Conservation (phyloP, 2,329 filamentous ascomycete species). For the Penicillium sp. region DNA sequence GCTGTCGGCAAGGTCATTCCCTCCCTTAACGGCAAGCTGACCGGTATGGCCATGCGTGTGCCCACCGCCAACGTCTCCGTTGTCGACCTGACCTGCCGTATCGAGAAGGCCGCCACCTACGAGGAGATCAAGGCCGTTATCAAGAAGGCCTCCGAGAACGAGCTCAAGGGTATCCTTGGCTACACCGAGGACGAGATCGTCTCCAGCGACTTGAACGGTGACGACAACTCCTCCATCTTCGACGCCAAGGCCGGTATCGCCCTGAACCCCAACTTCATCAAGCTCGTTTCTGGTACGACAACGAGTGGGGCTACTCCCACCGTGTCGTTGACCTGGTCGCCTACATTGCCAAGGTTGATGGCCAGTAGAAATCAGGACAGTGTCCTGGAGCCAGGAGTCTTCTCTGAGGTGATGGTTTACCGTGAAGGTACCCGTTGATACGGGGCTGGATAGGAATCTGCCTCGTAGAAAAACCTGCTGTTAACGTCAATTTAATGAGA, state of each 20-base stretch:
- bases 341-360: conserved; percentile 74
- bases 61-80: conserved; percentile 98
- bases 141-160: conserved; percentile 78
- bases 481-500: conserved; percentile 27
- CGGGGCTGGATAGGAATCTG: background rate
- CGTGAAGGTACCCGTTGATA: conserved; percentile 4
- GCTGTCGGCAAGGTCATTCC: conserved; percentile 99
- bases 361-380: conserved; percentile 40
- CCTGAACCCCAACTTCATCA: conserved; percentile 97
- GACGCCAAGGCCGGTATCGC: conserved; percentile 99
- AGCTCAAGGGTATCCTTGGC: conserved; percentile 82
- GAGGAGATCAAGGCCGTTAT: conserved; percentile 89
- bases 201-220: conserved; percentile 88
- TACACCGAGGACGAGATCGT: conserved; percentile 98
- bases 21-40: conserved; percentile 96
- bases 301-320: conserved; percentile 99
- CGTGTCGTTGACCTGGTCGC: conserved; percentile 76
- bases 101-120: conserved; percentile 71
- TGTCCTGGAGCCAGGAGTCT: conserved; percentile 31
- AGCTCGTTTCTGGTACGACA: conserved; percentile 99
- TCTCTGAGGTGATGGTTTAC: conserved; percentile 26
- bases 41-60: conserved; percentile 99
- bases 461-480: conserved; percentile 17
- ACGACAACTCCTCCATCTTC: conserved; percentile 94
- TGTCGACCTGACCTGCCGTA: conserved; percentile 90